phyloP scores from a whole-genome alignment of 208 protist genomes.

The Leptomonas pyrrhocoris region DNA sequence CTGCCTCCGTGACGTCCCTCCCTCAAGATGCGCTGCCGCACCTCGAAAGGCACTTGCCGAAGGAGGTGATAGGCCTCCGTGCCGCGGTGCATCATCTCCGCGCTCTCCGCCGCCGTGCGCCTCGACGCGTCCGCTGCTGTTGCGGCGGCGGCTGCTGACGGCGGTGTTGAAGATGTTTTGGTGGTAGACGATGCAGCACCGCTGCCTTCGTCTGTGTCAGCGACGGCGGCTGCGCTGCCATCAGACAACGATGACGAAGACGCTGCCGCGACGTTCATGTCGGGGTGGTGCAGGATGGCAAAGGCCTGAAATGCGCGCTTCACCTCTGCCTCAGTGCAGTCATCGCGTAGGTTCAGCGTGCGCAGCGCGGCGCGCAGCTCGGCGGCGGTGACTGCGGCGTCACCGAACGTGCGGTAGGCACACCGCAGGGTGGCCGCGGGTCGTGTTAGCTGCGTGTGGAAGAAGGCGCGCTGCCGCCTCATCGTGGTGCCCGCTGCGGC shows the following conservation, averaged over 20 bases:
- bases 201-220: too few relatives aligned
- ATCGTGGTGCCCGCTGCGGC: too few relatives aligned
- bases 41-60: constrained; percentile 27
- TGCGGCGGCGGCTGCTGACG: neutral
- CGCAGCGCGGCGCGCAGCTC: constrained; percentile 51
- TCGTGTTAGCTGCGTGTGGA: too few relatives aligned
- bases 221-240: neutral
- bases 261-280: constrained; percentile 22
- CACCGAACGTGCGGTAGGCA: neutral
- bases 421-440: neutral
- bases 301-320: constrained; percentile 58
- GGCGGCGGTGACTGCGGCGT: constrained; percentile 23
- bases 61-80: constrained; percentile 76
- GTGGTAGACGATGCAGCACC: too few relatives aligned
- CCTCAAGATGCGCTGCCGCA: constrained; percentile 49
- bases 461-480: too few relatives aligned
- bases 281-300: constrained; percentile 64
- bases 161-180: neutral
- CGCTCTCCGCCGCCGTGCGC: neutral
- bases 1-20: neutral
- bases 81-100: constrained; percentile 24
- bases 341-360: constrained; percentile 37
- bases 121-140: constrained; percentile 4
- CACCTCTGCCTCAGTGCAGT: constrained; percentile 65
- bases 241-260: neutral